Percentiles rank a stretch among this genome's conserved stretches.
These are phyloP conservation scores for Solanum medicagineum DNA, from an alignment of 257 asterid species.

Conservation along the genomic window DNA sequence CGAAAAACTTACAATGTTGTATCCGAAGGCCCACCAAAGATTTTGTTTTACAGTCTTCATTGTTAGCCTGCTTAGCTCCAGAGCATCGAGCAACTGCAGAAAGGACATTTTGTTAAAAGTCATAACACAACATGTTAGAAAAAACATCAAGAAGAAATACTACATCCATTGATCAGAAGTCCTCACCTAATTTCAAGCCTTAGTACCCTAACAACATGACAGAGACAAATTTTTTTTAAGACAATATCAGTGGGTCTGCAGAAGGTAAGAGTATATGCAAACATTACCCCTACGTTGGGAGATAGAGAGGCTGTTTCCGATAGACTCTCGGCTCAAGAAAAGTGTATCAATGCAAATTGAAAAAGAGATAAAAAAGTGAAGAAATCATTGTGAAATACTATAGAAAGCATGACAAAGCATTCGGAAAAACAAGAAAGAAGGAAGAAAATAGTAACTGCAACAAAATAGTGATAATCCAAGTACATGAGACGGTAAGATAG, in stretches of 20 bases:
- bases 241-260: background rate
- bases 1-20: slow-evolving; percentile 71
- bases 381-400: background rate
- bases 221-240: background rate
- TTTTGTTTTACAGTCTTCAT: slow-evolving; percentile 96
- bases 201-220: background rate
- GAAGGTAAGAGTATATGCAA: background rate
- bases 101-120: background rate
- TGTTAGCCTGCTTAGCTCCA: slow-evolving; percentile 92
- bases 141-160: background rate
- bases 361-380: background rate
- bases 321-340: background rate
- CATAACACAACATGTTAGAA: background rate
- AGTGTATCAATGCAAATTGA: background rate
- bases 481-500: background rate
- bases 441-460: background rate
- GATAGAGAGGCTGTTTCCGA: background rate
- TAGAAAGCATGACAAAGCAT: background rate
- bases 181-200: background rate
- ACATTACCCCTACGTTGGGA: background rate
- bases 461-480: background rate
- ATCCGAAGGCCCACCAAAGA: slow-evolving; percentile 99
- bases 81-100: slow-evolving; percentile 83
- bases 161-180: background rate
- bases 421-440: background rate